A percentile compares a stretch with the other conserved stretches of the same genome.
These are phyloP conservation scores for Oryza rufipogon DNA, from an alignment of 176 grass and related monocot genomes.

Conservation along the genomic window DNA sequence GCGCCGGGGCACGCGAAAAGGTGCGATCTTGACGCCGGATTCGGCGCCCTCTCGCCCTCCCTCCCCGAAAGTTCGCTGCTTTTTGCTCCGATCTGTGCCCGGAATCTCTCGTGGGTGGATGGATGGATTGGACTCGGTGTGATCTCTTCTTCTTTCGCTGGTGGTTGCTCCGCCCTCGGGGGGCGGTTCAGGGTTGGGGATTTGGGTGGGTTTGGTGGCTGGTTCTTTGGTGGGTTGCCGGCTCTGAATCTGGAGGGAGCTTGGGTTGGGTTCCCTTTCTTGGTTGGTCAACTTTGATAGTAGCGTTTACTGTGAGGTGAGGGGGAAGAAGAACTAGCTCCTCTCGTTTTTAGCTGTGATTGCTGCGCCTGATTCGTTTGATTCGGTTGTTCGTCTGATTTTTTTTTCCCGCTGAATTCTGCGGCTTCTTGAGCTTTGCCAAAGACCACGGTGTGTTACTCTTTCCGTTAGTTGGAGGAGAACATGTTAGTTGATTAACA, in stretches of 20 bases:
- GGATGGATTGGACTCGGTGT: neutral
- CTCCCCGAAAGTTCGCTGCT: neutral
- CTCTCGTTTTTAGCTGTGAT: neutral
- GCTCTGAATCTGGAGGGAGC: conserved; percentile 29
- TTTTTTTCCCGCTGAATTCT: neutral
- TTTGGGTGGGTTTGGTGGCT: neutral
- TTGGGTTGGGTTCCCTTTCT: neutral
- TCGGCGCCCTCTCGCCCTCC: neutral
- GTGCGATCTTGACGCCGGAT: conserved; percentile 34
- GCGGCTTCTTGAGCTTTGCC: conserved; percentile 2
- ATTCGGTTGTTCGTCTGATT: neutral
- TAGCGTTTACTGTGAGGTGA: neutral
- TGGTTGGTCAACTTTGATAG: neutral
- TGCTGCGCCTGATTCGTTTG: neutral
- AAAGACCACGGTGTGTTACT: neutral
- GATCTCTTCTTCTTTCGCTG: neutral
- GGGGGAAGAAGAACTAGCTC: neutral
- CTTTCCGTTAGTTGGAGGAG: neutral
- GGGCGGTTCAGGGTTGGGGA: too few relatives aligned
- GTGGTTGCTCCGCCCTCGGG: neutral
- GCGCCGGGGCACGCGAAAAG: conserved; percentile 24
- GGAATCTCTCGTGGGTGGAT: neutral
- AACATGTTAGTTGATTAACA: neutral
- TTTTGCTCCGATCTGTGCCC: conserved; percentile 23
- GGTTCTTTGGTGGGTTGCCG: neutral